Evolutionary conservation across 306 rosid genomes (phyloP).

Genomic region (Dryas drummondii): DNA sequence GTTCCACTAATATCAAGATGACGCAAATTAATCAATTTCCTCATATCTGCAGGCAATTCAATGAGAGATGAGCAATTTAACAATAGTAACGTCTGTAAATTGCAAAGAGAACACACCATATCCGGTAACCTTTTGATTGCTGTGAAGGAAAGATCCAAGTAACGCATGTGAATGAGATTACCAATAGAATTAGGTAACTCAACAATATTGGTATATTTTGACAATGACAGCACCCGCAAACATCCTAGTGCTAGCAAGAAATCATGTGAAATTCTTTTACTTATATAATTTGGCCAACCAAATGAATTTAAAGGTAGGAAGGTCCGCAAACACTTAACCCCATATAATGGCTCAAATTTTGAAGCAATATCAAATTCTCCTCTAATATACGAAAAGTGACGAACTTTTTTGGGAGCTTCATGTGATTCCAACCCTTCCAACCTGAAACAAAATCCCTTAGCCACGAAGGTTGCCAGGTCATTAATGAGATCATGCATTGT

Average conservation of each 20-base stretch:
- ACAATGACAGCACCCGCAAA: too few species aligned
- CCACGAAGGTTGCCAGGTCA: background rate
- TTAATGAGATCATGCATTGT: background rate
- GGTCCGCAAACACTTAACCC: too few species aligned
- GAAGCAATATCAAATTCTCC: accelerated
- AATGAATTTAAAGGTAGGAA: too few species aligned
- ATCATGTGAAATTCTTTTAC: too few species aligned
- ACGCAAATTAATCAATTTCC: background rate
- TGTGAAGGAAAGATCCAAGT: background rate
- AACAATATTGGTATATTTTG: accelerated
- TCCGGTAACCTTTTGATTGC: background rate
- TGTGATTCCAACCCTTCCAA: background rate
- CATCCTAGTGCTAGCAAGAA: too few species aligned
- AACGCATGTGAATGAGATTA: background rate
- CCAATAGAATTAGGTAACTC: background rate
- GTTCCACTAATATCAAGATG: background rate
- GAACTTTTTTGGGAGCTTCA: background rate
- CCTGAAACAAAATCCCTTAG: background rate
- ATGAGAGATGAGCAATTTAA: background rate
- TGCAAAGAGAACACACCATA: background rate
- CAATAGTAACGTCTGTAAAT: conserved; percentile 19
- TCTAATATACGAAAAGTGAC: background rate
- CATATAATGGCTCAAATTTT: background rate
- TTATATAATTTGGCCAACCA: too few species aligned
- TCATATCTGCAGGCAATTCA: conserved; percentile 4